A percentile compares a stretch with the other conserved stretches of the same genome.
These are phyloP conservation scores for Kluyveromyces sp. DNA, from an alignment of 1,139 yeast genomes.

Conservation along the genomic window DNA sequence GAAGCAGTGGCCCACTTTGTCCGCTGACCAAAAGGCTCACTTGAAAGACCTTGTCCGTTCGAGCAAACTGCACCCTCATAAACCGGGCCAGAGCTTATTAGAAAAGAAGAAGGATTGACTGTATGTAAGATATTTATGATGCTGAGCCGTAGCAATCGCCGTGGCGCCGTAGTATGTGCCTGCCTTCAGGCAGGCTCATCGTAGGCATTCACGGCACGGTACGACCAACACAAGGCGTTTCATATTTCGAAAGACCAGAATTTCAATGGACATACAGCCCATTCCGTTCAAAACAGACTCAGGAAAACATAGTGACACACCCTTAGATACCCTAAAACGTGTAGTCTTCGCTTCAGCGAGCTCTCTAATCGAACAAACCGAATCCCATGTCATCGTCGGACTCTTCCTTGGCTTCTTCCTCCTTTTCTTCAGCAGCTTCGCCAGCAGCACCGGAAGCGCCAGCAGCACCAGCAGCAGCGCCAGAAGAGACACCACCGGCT, in stretches of 20 bases:
- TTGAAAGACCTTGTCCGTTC: not conserved
- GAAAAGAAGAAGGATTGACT: not conserved
- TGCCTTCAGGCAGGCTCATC: too few species aligned
- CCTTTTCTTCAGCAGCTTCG: slow-evolving; percentile 53
- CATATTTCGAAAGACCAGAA: too few species aligned
- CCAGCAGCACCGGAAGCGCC: slow-evolving; percentile 62
- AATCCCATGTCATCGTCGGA: slow-evolving; percentile 78
- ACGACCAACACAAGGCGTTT: too few species aligned
- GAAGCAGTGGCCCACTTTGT: slow-evolving; percentile 15
- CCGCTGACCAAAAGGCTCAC: not conserved
- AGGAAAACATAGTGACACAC: too few species aligned
- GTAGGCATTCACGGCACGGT: too few species aligned
- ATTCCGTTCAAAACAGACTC: too few species aligned
- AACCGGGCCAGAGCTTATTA: not conserved
- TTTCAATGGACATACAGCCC: too few species aligned
- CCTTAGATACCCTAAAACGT: too few species aligned
- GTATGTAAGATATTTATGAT: too few species aligned
- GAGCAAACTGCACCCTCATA: not conserved
- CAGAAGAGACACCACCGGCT: slow-evolving; percentile 83
- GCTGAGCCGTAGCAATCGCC: too few species aligned
- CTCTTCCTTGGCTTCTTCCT: slow-evolving; percentile 50
- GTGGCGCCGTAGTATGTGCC: too few species aligned
- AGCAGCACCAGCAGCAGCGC: slow-evolving; percentile 61
- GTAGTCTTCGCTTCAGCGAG: too few species aligned
- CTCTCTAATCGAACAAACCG: slow-evolving; percentile 76